Percentiles rank a stretch among this genome's conserved stretches.
Conservation (phyloP, 176 grass and related monocot genomes). For the Puya raimondii region DNA sequence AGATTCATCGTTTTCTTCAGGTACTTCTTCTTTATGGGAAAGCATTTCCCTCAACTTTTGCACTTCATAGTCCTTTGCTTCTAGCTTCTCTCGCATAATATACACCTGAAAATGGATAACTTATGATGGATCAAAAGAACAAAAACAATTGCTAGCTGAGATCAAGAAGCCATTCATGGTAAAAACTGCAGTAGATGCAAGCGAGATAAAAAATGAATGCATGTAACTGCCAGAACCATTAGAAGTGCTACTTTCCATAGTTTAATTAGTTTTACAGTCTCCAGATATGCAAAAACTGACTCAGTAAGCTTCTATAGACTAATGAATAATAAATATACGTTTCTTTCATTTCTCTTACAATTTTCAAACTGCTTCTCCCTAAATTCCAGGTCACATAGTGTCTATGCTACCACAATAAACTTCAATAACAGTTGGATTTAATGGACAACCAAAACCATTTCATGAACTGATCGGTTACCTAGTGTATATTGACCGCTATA, state of each 20-base stretch:
- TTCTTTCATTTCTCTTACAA: no score
- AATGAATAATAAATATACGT: background rate
- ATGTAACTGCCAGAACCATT: background rate
- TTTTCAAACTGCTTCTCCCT: no score
- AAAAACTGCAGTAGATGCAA: background rate
- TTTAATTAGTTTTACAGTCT: background rate
- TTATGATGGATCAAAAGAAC: background rate
- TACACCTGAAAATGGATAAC: constrained; percentile 31
- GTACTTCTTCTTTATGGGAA: constrained; percentile 52
- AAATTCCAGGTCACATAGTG: no score
- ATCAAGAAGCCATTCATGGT: background rate
- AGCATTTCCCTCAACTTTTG: constrained; percentile 57
- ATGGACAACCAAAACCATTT: no score
- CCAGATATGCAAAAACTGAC: no score
- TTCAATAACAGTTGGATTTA: no score
- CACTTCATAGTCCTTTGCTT: constrained; percentile 54
- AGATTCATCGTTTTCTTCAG: constrained; percentile 21
- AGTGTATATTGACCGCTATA: no score
- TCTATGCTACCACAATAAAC: no score
- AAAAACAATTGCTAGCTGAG: background rate
- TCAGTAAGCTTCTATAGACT: background rate
- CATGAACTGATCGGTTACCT: no score
- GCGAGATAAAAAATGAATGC: background rate
- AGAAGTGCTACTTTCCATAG: background rate
- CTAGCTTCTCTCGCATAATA: constrained; percentile 73